phyloP scores from a whole-genome alignment of 1,139 yeast species.

The Kodamaea sp. region DNA sequence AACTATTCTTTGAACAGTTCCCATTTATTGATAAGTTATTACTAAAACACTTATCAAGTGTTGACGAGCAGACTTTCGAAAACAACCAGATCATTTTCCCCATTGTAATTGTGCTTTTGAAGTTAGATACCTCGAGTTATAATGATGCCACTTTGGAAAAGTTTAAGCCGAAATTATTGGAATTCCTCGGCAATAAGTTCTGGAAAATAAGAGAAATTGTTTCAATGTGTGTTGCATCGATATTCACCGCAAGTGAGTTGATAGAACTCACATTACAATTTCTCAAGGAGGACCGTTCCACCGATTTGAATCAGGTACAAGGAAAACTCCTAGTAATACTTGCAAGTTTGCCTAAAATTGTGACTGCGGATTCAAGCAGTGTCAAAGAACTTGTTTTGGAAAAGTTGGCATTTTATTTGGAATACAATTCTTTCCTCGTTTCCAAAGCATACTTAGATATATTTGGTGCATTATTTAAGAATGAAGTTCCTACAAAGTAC shows the following conservation, averaged over 20 bases:
- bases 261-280: neutral
- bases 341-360: conserved; percentile 2
- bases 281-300: neutral
- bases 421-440: conserved; percentile 16
- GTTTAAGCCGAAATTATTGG: conserved; percentile 11
- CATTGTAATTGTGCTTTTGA: conserved; percentile 66
- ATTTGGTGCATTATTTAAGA: conserved; percentile 1
- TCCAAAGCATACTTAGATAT: conserved; percentile 38
- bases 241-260: conserved; percentile 33
- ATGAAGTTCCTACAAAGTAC: neutral
- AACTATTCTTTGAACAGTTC: conserved; percentile 64
- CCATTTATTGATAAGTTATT: conserved; percentile 53
- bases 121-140: conserved; percentile 39
- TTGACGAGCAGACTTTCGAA: conserved; percentile 4
- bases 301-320: conserved; percentile 7
- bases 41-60: conserved; percentile 39
- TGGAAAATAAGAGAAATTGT: conserved; percentile 92
- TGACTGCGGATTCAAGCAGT: neutral
- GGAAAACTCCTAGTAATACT: conserved; percentile 5
- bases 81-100: conserved; percentile 58
- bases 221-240: conserved; percentile 64
- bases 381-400: neutral
- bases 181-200: conserved; percentile 31
- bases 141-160: conserved; percentile 7
- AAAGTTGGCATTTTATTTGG: conserved; percentile 1